A percentile compares a stretch with the other conserved stretches of the same genome.
Evolutionary conservation across 1,284 basidiomycete species (phyloP).

Genomic region (Volvariella surrecta): DNA sequence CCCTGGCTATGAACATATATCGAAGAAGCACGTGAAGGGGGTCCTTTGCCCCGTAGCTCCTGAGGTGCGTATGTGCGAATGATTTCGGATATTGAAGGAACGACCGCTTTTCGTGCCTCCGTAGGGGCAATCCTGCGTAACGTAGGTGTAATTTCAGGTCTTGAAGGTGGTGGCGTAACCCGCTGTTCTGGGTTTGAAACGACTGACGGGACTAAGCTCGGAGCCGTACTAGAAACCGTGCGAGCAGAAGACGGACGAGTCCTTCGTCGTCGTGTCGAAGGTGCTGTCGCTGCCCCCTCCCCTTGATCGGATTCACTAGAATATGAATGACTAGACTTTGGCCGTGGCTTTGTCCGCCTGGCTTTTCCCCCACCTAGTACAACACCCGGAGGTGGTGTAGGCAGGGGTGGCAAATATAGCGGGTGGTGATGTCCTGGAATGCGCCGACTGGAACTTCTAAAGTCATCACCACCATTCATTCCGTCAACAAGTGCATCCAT

Average conservation of each 20-base stretch:
- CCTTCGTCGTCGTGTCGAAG: conserved; percentile 27
- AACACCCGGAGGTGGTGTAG: conserved; percentile 73
- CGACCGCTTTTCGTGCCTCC: conserved; percentile 31
- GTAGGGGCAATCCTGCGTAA: conserved; percentile 5
- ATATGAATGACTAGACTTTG: conserved; percentile 15
- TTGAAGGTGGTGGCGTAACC: conserved; percentile 10
- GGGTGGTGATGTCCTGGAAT: conserved; percentile 51
- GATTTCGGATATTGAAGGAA: conserved; percentile 78
- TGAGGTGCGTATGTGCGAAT: conserved; percentile 65
- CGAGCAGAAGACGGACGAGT: conserved; percentile 27
- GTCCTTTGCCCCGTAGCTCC: conserved; percentile 32
- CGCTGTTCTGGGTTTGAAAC: conserved; percentile 11
- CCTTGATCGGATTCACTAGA: conserved; percentile 43
- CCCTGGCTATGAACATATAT: conserved; percentile 37
- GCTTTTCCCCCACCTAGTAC: conserved; percentile 55
- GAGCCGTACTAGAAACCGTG: conserved; percentile 17
- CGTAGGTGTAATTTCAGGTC: conserved; percentile 1
- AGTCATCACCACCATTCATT: conserved; percentile 61
- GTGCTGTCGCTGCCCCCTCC: conserved; percentile 21
- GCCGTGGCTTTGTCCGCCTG: conserved; percentile 29
- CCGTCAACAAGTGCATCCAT: conserved; percentile 82
- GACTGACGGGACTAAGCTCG: conserved; percentile 22
- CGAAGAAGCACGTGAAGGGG: conserved; percentile 36
- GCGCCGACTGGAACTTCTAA: conserved; percentile 31
- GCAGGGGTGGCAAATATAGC: conserved; percentile 71